A percentile compares a stretch with the other conserved stretches of the same genome.
These are phyloP conservation scores for Botrytis squamosa DNA, from an alignment of 2,329 filamentous ascomycete species.

Conservation along the genomic window DNA sequence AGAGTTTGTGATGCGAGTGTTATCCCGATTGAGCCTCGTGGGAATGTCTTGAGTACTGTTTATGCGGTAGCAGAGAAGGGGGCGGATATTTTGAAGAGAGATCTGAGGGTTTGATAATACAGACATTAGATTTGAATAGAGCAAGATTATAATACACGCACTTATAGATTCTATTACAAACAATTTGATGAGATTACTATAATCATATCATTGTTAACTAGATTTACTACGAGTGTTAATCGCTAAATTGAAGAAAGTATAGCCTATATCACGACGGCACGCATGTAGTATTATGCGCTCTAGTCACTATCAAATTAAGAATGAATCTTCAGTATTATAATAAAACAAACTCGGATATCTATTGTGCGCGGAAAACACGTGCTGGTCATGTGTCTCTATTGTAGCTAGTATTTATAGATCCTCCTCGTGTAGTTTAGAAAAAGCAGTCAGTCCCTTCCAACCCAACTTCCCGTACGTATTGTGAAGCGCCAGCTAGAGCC, in stretches of 20 bases:
- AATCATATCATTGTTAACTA: neutral
- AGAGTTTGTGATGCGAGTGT: neutral
- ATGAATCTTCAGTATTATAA: neutral
- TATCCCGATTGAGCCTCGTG: neutral
- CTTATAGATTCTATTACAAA: neutral
- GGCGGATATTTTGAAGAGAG: neutral
- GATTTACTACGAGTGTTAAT: neutral
- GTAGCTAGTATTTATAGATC: no score
- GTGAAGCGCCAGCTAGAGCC: no score
- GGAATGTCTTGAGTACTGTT: neutral
- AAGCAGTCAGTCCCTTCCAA: no score
- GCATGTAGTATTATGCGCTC: neutral
- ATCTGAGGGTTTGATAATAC: neutral
- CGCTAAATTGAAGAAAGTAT: neutral
- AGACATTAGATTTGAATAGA: neutral
- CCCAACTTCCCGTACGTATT: no score
- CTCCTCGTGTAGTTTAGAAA: no score
- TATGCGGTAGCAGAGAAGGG: neutral
- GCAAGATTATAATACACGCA: neutral
- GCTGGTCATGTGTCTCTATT: no score
- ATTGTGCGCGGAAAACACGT: no score
- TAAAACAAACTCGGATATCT: neutral
- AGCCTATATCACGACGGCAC: neutral
- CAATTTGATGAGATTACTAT: neutral
- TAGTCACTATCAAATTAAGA: neutral